phyloP scores from a whole-genome alignment of 129 eudicot genomes.

The Escallonia rubra region DNA sequence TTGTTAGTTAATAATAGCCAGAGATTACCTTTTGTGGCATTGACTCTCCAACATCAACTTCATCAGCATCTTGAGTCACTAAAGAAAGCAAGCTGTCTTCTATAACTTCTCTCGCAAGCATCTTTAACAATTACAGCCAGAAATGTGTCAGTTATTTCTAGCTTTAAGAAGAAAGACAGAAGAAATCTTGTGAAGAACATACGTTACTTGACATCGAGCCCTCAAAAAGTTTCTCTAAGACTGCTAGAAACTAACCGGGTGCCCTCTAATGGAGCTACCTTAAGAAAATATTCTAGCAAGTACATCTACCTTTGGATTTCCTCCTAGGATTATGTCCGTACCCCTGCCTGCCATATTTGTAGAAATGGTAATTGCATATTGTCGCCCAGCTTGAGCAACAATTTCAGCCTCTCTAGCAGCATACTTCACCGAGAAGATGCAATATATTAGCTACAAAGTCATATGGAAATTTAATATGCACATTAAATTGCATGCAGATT shows the following conservation, averaged over 20 bases:
- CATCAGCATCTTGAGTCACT: conserved; percentile 47
- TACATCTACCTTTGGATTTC: conserved; percentile 82
- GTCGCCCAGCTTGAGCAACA: conserved; percentile 98
- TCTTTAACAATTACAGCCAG: conserved; percentile 35
- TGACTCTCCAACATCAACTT: conserved; percentile 49
- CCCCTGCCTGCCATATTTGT: conserved; percentile 99
- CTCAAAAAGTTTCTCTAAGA: neutral
- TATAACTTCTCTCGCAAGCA: conserved; percentile 87
- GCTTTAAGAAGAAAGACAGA: neutral
- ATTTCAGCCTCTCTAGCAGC: conserved; percentile 99
- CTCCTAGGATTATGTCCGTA: conserved; percentile 95
- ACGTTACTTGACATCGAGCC: neutral
- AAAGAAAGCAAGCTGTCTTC: conserved; percentile 75
- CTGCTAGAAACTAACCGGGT: neutral
- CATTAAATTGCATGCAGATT: neutral
- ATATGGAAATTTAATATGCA: neutral
- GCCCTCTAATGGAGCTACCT: neutral
- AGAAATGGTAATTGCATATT: conserved; percentile 88
- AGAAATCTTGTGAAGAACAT: neutral
- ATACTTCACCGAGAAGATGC: conserved; percentile 46
- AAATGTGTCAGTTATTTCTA: conserved; percentile 1
- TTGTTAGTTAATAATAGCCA: conserved; percentile 8
- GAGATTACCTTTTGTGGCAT: conserved; percentile 49
- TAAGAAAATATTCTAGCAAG: neutral
- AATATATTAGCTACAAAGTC: neutral